Conservation (phyloP, 192 early-diverging fungal species). For the Phlyctochytrium planicorne region DNA sequence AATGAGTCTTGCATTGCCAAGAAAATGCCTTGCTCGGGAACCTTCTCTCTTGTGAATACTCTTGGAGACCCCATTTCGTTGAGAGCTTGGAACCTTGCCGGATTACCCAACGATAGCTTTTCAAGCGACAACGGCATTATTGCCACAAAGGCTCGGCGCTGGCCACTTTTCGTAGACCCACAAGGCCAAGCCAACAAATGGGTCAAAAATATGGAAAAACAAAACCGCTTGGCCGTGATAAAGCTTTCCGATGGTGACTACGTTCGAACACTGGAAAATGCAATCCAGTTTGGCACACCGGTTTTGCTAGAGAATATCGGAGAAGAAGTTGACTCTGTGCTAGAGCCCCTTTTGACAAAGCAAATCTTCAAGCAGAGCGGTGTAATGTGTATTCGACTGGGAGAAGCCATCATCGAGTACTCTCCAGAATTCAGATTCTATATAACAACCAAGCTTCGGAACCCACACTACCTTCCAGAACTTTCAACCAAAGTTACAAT, state of each 20-base stretch:
- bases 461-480: constrained; percentile 65
- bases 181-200: constrained; percentile 68
- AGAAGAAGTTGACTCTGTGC: constrained; percentile 62
- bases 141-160: constrained; percentile 51
- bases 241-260: constrained; percentile 63
- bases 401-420: constrained; percentile 61
- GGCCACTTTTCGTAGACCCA: constrained; percentile 62
- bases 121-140: constrained; percentile 64
- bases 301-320: constrained; percentile 63
- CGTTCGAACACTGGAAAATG: constrained; percentile 58
- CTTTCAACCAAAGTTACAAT: constrained; percentile 64
- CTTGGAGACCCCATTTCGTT: constrained; percentile 62
- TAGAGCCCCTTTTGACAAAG: constrained; percentile 62
- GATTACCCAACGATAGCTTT: constrained; percentile 60
- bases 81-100: constrained; percentile 57
- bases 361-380: constrained; percentile 65
- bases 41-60: constrained; percentile 49
- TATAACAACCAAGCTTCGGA: constrained; percentile 61
- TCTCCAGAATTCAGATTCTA: constrained; percentile 63
- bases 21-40: constrained; percentile 50
- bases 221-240: constrained; percentile 52
- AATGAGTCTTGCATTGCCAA: constrained; percentile 38
- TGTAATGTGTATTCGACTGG: constrained; percentile 57
- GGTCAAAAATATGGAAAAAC: constrained; percentile 66
- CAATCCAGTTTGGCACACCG: constrained; percentile 62